Evolutionary conservation across 2,329 filamentous ascomycete genomes (phyloP).

Genomic region (Fonsecaea pedrosoi): DNA sequence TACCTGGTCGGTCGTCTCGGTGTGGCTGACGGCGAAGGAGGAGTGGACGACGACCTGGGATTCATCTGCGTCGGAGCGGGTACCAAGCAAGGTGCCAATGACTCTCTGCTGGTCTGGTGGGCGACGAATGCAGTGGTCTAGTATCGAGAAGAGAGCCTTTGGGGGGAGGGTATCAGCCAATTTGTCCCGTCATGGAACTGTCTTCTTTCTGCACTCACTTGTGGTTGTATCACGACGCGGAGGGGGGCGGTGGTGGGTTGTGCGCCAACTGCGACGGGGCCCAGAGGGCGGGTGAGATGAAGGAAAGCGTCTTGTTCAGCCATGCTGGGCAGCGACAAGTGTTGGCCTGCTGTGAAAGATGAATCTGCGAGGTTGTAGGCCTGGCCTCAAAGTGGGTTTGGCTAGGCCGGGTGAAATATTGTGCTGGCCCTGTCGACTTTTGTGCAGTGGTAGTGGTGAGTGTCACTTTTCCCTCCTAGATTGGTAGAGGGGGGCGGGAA

Average conservation of each 20-base stretch:
- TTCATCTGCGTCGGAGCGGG: slow-evolving; percentile 86
- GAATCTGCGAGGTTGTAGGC: slow-evolving; percentile 20
- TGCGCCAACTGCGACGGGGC: slow-evolving; percentile 77
- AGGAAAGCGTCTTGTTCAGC: slow-evolving; percentile 85
- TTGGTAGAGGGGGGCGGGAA: slow-evolving; percentile 2
- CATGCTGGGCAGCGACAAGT: slow-evolving; percentile 67
- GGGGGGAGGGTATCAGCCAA: neutral
- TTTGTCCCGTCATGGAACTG: neutral
- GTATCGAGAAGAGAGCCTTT: slow-evolving; percentile 69
- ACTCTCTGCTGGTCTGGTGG: slow-evolving; percentile 93
- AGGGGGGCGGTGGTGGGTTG: slow-evolving; percentile 89
- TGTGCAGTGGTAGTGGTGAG: neutral
- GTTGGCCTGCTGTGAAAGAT: slow-evolving; percentile 4
- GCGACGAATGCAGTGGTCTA: slow-evolving; percentile 91
- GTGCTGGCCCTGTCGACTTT: neutral
- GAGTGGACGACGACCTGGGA: slow-evolving; percentile 94
- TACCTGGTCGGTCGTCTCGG: slow-evolving; percentile 97
- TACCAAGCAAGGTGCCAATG: slow-evolving; percentile 93
- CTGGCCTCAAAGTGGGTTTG: slow-evolving; percentile 31
- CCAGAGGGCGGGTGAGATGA: slow-evolving; percentile 90
- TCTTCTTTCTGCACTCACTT: slow-evolving; percentile 64
- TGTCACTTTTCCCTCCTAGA: neutral
- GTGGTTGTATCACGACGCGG: slow-evolving; percentile 91
- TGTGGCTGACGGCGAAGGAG: slow-evolving; percentile 97
- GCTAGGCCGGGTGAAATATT: neutral